A percentile compares a stretch with the other conserved stretches of the same genome.
These are phyloP conservation scores for Apiotrichum siamense DNA, from an alignment of 1,284 basidiomycete genomes.

Conservation along the genomic window DNA sequence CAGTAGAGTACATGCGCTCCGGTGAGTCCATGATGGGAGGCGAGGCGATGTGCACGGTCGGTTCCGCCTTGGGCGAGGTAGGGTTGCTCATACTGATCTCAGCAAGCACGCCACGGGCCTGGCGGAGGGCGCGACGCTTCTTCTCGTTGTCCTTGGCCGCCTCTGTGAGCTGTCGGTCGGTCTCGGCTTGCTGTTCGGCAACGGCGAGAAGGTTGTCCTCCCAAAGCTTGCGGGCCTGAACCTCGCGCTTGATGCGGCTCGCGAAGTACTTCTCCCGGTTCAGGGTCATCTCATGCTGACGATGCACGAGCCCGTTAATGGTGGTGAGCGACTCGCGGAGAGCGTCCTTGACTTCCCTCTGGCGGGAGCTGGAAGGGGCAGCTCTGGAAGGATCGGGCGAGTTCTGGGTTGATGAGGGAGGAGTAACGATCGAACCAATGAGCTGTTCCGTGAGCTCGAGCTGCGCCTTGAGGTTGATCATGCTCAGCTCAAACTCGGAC, in stretches of 20 bases:
- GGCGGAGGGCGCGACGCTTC: slow-evolving; percentile 54
- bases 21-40: not conserved
- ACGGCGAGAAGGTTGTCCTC: slow-evolving; percentile 85
- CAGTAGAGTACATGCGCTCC: not conserved
- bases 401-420: slow-evolving; percentile 39
- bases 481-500: slow-evolving; percentile 63
- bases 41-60: not conserved
- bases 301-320: slow-evolving; percentile 58
- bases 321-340: slow-evolving; percentile 60
- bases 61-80: slow-evolving; percentile 10
- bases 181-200: slow-evolving; percentile 75
- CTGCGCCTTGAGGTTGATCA: slow-evolving; percentile 69
- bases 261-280: slow-evolving; percentile 80
- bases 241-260: slow-evolving; percentile 59
- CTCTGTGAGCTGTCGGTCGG: slow-evolving; percentile 67
- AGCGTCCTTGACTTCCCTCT: slow-evolving; percentile 55
- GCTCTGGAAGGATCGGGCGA: slow-evolving; percentile 13
- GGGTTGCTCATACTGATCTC: slow-evolving; percentile 28
- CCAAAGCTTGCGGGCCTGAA: slow-evolving; percentile 73
- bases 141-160: slow-evolving; percentile 48
- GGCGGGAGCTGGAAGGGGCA: slow-evolving; percentile 30
- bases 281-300: slow-evolving; percentile 66
- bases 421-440: slow-evolving; percentile 53
- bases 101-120: slow-evolving; percentile 63
- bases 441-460: slow-evolving; percentile 70